Percentiles rank a stretch among this genome's conserved stretches.
These are phyloP conservation scores for Penicillium flavigenum DNA, from an alignment of 495 filamentous ascomycete species.

Conservation along the genomic window DNA sequence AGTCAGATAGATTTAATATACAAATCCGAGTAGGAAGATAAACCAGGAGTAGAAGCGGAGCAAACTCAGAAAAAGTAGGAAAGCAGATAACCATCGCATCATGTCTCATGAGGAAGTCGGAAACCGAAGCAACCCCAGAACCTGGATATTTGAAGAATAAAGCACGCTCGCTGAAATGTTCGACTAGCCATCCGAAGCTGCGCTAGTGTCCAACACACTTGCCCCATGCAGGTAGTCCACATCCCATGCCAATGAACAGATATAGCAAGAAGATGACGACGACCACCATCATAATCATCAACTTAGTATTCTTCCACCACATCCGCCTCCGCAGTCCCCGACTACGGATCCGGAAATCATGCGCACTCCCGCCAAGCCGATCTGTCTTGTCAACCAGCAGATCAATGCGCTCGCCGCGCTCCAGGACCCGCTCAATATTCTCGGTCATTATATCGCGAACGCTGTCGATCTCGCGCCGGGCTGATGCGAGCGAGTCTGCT, in stretches of 20 bases:
- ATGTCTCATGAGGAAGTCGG: slow-evolving; percentile 18
- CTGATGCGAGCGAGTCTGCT: slow-evolving; percentile 81
- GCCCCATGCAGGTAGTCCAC: slow-evolving; percentile 64
- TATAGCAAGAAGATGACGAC: slow-evolving; percentile 85
- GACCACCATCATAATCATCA: slow-evolving; percentile 80
- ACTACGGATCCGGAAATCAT: slow-evolving; percentile 85
- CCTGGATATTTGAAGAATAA: slow-evolving; percentile 10
- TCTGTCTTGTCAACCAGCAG: slow-evolving; percentile 97
- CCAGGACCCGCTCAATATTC: slow-evolving; percentile 95
- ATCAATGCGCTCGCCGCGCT: slow-evolving; percentile 94
- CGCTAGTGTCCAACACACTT: slow-evolving; percentile 44
- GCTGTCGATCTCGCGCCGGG: slow-evolving; percentile 85
- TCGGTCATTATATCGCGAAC: slow-evolving; percentile 96
- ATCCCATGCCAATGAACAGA: slow-evolving; percentile 71
- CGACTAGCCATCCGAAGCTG: background rate
- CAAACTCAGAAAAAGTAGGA: background rate
- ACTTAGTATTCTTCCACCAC: slow-evolving; percentile 99
- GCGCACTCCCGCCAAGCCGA: slow-evolving; percentile 76
- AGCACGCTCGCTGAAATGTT: slow-evolving; percentile 17
- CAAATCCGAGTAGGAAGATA: background rate
- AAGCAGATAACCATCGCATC: slow-evolving; percentile 12
- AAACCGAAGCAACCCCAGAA: slow-evolving; percentile 8
- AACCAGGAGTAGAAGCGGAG: background rate
- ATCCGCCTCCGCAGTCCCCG: slow-evolving; percentile 82
- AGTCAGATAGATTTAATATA: slow-evolving; percentile 19